A percentile compares a stretch with the other conserved stretches of the same genome.
Conservation (phyloP, 345 rosid species). For the Pistacia atlantica region DNA sequence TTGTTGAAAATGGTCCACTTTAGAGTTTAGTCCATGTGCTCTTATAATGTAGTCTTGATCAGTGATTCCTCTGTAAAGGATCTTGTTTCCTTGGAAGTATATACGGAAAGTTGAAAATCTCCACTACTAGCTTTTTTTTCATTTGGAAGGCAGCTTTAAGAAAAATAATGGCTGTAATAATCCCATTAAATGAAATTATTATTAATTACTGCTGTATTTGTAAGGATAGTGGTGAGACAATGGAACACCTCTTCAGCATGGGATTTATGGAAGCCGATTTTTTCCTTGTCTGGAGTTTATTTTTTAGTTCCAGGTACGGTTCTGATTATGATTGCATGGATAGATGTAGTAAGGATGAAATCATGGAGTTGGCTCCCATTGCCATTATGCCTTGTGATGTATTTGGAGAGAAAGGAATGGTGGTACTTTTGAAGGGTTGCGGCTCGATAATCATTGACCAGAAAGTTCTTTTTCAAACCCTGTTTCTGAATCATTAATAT, state of each 20-base stretch:
- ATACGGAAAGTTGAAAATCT: not conserved
- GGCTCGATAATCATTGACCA: not conserved
- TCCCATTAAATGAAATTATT: not conserved
- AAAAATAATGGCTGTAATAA: not conserved
- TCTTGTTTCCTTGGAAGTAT: not conserved
- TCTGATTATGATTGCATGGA: not conserved
- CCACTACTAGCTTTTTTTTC: not conserved
- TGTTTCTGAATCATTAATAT: no score
- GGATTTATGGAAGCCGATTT: not conserved
- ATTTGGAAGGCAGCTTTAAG: not conserved
- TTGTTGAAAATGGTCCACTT: no score
- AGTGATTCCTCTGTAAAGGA: not conserved
- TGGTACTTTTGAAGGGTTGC: not conserved
- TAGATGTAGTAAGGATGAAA: not conserved
- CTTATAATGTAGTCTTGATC: not conserved
- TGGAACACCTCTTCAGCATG: not conserved
- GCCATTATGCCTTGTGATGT: not conserved
- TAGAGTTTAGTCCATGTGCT: not conserved
- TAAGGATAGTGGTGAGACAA: not conserved
- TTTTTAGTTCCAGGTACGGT: not conserved
- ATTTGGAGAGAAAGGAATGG: not conserved
- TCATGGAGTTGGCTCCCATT: not conserved
- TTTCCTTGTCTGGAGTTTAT: not conserved
- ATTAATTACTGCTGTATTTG: not conserved
- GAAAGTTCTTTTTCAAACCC: no score